phyloP scores from a whole-genome alignment of 768 basidiomycete genomes.

The Mycena latifolia region DNA sequence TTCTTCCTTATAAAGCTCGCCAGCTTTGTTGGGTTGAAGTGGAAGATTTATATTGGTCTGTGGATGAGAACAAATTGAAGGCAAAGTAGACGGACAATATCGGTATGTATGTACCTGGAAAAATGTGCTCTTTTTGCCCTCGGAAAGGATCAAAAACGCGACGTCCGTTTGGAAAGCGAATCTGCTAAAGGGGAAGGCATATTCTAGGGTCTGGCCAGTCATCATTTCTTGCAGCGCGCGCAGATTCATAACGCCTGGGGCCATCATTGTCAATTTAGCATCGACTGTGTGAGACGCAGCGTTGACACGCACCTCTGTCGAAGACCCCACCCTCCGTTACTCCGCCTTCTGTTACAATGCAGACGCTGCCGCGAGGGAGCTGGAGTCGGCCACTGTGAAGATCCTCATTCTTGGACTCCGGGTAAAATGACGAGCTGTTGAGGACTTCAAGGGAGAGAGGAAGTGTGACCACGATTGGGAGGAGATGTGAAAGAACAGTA shows the following conservation, averaged over 20 bases:
- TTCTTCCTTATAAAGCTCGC: conserved; percentile 64
- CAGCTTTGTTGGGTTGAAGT: conserved; percentile 48
- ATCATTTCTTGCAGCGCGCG: conserved; percentile 74
- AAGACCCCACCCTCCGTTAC: conserved; percentile 76
- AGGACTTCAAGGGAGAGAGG: conserved; percentile 73
- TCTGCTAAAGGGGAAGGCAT: conserved; percentile 80
- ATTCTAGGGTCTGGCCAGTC: conserved; percentile 73
- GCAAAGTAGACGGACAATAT: not conserved
- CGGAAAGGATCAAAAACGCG: conserved; percentile 70
- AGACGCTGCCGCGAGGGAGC: conserved; percentile 69
- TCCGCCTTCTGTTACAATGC: conserved; percentile 75
- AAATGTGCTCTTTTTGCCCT: conserved; percentile 79
- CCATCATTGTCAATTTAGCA: not conserved
- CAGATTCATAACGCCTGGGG: conserved; percentile 72
- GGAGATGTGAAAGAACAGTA: conserved; percentile 65
- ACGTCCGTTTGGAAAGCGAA: conserved; percentile 83
- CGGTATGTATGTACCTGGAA: conserved; percentile 64
- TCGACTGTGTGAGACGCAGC: not conserved
- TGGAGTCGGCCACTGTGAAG: conserved; percentile 82
- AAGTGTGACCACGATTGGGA: conserved; percentile 67
- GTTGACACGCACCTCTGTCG: conserved; percentile 60
- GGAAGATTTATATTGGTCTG: conserved; percentile 73
- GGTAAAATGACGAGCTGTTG: conserved; percentile 69
- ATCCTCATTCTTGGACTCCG: conserved; percentile 78
- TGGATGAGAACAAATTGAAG: not conserved